Conservation (phyloP, 495 filamentous ascomycete genomes). For the Evernia prunastri region DNA sequence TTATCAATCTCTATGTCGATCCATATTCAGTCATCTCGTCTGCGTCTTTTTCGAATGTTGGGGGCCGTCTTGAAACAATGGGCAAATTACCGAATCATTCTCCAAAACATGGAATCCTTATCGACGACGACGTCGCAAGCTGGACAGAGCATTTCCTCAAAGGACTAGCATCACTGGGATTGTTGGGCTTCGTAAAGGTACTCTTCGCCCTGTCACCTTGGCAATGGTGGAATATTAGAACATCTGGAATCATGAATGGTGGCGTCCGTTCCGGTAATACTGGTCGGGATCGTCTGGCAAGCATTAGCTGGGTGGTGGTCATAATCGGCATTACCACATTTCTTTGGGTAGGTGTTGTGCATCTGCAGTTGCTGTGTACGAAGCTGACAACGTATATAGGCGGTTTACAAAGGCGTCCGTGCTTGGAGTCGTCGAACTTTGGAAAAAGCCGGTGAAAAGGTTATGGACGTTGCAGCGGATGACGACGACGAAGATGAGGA, state of each 20-base stretch:
- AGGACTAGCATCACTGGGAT: conserved; percentile 73
- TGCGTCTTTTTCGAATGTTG: conserved; percentile 22
- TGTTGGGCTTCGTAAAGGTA: conserved; percentile 79
- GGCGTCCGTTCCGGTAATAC: conserved; percentile 50
- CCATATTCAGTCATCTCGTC: conserved; percentile 50
- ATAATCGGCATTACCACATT: conserved; percentile 76
- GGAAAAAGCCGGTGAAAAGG: conserved; percentile 66
- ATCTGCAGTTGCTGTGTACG: neutral
- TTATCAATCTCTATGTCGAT: conserved; percentile 82
- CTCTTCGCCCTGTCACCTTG: conserved; percentile 67
- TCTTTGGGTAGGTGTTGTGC: conserved; percentile 58
- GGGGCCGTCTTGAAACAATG: conserved; percentile 22
- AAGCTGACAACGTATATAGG: conserved; percentile 40
- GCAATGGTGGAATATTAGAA: conserved; percentile 67
- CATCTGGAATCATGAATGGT: conserved; percentile 41
- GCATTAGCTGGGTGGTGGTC: conserved; percentile 70
- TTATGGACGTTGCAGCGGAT: conserved; percentile 76
- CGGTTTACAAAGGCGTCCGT: conserved; percentile 72
- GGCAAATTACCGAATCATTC: too few relatives aligned
- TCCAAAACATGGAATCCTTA: too few relatives aligned
- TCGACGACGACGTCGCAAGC: conserved; percentile 41
- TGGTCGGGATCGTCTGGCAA: conserved; percentile 66
- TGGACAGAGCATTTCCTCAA: conserved; percentile 86
- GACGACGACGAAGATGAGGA: conserved; percentile 65
- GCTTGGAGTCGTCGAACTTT: conserved; percentile 61